phyloP scores from a whole-genome alignment of 2,329 filamentous ascomycete genomes.

The Fusarium chaquense region DNA sequence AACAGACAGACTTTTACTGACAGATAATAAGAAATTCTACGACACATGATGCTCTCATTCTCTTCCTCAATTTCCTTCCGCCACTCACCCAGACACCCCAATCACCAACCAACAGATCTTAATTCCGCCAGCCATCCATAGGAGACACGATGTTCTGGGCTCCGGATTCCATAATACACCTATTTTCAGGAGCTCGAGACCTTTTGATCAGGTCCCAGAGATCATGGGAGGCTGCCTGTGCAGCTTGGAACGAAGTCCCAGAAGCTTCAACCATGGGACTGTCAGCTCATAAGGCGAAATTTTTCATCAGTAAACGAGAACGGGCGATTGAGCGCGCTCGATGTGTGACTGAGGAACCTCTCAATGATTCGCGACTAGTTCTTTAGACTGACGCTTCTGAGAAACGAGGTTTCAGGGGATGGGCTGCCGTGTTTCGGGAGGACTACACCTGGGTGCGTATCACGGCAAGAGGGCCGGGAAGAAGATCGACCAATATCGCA shows the following conservation, averaged over 20 bases:
- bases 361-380: not conserved
- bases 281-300: not conserved
- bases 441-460: conserved; percentile 25
- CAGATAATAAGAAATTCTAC: not conserved
- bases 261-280: not conserved
- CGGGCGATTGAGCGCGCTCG: not conserved
- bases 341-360: not conserved
- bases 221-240: conserved; percentile 1
- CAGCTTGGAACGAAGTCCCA: conserved; percentile 12
- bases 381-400: conserved; percentile 27
- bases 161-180: not conserved
- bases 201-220: not conserved
- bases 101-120: not conserved
- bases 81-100: not conserved
- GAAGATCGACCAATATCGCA: not conserved
- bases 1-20: not conserved
- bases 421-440: conserved; percentile 9
- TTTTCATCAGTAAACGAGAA: not conserved
- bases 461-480: not conserved
- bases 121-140: not conserved
- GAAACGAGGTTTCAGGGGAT: not conserved
- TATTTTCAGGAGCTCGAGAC: not conserved
- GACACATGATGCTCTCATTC: not conserved
- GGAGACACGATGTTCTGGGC: not conserved
- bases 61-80: not conserved